Percentiles rank a stretch among this genome's conserved stretches.
Evolutionary conservation across 495 filamentous ascomycete species (phyloP).

Genomic region (Umbilicaria muhlenbergii): DNA sequence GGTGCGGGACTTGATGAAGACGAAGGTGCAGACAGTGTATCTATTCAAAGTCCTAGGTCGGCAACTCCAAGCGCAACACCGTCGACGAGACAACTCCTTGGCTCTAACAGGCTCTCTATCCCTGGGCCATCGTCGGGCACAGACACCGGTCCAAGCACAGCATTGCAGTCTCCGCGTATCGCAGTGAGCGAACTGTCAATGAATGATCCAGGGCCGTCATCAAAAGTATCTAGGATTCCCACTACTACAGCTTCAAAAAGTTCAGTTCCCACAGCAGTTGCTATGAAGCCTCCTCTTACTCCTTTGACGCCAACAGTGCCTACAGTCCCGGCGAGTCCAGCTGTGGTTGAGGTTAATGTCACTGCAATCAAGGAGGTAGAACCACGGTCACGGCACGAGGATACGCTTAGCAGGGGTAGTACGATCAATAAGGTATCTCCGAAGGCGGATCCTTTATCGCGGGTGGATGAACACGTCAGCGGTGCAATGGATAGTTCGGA

Average conservation of each 20-base stretch:
- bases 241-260: constrained; percentile 8
- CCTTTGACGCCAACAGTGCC: constrained; percentile 32
- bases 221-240: constrained; percentile 26
- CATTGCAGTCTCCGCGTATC: not conserved
- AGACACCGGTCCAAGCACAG: not conserved
- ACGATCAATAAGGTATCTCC: constrained; percentile 16
- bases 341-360: constrained; percentile 39
- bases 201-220: constrained; percentile 18
- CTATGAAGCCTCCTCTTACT: constrained; percentile 19
- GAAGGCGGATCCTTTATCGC: constrained; percentile 16
- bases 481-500: constrained; percentile 16
- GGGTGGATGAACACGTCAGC: constrained; percentile 20
- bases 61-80: constrained; percentile 24
- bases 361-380: constrained; percentile 34
- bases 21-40: constrained; percentile 17
- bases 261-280: constrained; percentile 12
- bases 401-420: constrained; percentile 22
- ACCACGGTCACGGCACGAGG: constrained; percentile 12
- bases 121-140: constrained; percentile 12
- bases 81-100: constrained; percentile 13
- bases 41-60: constrained; percentile 22
- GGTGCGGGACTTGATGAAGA: constrained; percentile 14
- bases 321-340: constrained; percentile 22
- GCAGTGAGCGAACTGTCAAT: constrained; percentile 12
- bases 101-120: constrained; percentile 15